Conservation (phyloP, 176 grass and related monocot species). For the Musa itinerans region DNA sequence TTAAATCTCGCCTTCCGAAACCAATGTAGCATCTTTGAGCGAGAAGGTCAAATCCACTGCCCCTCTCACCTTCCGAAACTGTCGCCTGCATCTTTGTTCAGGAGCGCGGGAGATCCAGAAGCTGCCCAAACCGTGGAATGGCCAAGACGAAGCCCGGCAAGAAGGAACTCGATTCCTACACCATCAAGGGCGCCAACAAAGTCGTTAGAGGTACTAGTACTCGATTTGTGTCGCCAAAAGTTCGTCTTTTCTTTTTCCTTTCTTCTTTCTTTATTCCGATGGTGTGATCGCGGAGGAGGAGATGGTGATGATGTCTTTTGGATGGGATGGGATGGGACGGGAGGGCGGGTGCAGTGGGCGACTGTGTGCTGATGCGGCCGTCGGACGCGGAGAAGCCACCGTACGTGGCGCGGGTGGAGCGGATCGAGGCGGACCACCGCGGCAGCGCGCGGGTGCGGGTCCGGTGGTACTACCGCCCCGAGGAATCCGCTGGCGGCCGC, state of each 20-base stretch:
- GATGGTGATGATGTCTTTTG: neutral
- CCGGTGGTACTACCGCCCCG: slow-evolving; percentile 1
- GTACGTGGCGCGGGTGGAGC: neutral
- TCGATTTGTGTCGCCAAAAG: neutral
- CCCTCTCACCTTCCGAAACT: no score
- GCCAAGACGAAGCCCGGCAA: neutral
- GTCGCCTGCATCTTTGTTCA: neutral
- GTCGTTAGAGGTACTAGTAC: neutral
- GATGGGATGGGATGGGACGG: neutral
- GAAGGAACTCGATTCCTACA: slow-evolving; percentile 1
- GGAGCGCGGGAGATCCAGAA: neutral
- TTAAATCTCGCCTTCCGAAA: no score
- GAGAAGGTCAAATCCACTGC: no score
- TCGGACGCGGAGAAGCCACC: neutral
- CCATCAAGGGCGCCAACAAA: neutral
- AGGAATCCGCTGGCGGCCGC: neutral
- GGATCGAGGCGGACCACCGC: neutral
- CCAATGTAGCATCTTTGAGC: no score
- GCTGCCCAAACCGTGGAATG: neutral
- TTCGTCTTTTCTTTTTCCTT: neutral
- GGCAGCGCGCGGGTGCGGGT: neutral
- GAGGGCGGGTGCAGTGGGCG: neutral
- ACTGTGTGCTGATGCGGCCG: neutral
- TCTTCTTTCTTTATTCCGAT: neutral
- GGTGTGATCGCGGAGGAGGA: neutral